Evolutionary conservation across 106 monocot genomes (phyloP).

Genomic region (Acanthochlamys bracteata): DNA sequence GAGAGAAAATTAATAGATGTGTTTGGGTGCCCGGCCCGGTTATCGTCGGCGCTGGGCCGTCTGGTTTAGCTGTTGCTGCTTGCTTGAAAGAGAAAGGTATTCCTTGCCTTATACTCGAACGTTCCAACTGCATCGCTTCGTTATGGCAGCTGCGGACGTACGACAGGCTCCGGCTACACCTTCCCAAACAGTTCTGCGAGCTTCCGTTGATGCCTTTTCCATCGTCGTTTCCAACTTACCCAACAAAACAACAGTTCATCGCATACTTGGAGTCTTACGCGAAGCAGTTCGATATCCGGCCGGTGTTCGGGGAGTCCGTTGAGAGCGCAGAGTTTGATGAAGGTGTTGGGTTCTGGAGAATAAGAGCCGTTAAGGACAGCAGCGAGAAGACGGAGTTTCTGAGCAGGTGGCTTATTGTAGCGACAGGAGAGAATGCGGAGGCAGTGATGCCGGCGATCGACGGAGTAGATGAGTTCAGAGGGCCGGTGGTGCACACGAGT

Average conservation of each 20-base stretch:
- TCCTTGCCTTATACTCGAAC: constrained; percentile 40
- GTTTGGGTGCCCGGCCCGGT: constrained; percentile 28
- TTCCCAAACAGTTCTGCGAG: constrained; percentile 64
- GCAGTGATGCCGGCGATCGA: constrained; percentile 51
- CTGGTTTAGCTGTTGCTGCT: constrained; percentile 50
- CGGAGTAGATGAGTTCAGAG: constrained; percentile 33
- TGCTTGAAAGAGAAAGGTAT: constrained; percentile 33
- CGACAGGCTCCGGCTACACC: constrained; percentile 62
- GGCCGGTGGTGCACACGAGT: constrained; percentile 39
- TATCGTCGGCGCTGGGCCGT: constrained; percentile 61
- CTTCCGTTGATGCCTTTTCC: constrained; percentile 63
- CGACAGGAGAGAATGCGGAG: constrained; percentile 93
- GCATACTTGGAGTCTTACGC: constrained; percentile 40
- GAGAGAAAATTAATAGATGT: background rate
- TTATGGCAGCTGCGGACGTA: constrained; percentile 54
- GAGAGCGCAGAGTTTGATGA: constrained; percentile 39
- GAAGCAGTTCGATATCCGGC: constrained; percentile 24
- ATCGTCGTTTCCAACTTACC: constrained; percentile 32
- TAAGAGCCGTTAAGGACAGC: constrained; percentile 11
- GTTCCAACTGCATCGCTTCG: constrained; percentile 51
- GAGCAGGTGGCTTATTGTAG: constrained; percentile 60
- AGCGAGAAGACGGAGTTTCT: constrained; percentile 21
- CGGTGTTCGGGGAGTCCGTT: constrained; percentile 28
- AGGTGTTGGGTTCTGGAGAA: constrained; percentile 24
- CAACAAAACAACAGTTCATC: constrained; percentile 56